Base-by-base conservation (phyloP, 1,284 basidiomycete genomes). In the Phellinidium pouzarii region DNA sequence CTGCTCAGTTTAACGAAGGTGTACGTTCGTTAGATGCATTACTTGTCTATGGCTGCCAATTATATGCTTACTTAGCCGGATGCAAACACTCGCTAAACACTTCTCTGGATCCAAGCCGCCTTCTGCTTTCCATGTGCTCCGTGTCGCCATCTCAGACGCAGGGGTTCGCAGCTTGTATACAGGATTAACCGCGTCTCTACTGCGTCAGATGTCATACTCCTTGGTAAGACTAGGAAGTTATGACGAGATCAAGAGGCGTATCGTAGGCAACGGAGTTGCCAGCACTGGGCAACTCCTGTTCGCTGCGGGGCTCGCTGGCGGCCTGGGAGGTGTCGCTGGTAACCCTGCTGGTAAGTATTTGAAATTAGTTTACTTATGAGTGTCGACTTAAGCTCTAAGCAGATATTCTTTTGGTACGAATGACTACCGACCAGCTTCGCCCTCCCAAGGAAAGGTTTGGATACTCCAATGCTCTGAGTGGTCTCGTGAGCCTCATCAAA, bases 121-220 rank as follows among this genome's bases (percentile, higher is more conserved):
- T 3, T 84, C 84, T 4, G 81, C 78, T 58, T 60, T 82, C 53
- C 68, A 71, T 40, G 74, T 84, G 36, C 69, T 88, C 43, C 79
- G 76, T 47, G 64, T 65, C 44, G 81, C 84, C 12, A 66, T 87
- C 37, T 64, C 72, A 5, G 71, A 82, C 54, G 75, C 76, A 54
- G 89, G 91, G 44, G 61, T 90, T 57, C 73, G 77, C 55, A 87
- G 88, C 58, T 68, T 93, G 34, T 92, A 90, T 63, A 84, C 85
- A 20, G 92, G 93, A 31, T 75, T 94, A 27, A 83, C 85, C 8
- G 92, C 91, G 14, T 91, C 91, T 2, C 69, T 94, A 41, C 72
- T 94, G 62, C 80, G 92, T 44, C 92, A 94, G 70, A 93, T 94
- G 91, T 86, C 90, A 7, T 94, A 94, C 65, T 91, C 90, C 0